phyloP scores from a whole-genome alignment of 78 protist genomes.

The Trichosphaerium sp. region DNA sequence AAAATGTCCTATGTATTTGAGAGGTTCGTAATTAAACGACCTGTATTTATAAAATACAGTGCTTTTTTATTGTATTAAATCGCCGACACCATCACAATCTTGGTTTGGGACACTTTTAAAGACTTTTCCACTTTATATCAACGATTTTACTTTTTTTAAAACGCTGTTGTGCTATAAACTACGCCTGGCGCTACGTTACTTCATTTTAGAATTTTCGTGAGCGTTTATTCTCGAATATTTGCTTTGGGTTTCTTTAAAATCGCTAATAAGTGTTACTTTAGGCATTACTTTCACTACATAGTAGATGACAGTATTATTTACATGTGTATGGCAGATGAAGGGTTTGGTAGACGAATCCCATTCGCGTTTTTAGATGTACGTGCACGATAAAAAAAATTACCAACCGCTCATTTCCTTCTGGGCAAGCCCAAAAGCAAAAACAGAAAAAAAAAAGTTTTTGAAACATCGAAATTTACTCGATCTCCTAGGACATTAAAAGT shows the following conservation, averaged over 20 bases:
- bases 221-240: too few species aligned
- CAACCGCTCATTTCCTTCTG: too few species aligned
- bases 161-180: not conserved
- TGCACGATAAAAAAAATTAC: too few species aligned
- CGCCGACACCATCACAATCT: not conserved
- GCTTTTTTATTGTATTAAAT: not conserved
- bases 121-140: not conserved
- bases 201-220: too few species aligned
- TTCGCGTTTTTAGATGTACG: constrained; percentile 73
- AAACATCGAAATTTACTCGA: too few species aligned
- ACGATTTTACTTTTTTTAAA: not conserved
- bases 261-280: not conserved
- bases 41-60: not conserved
- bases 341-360: constrained; percentile 57
- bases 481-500: constrained; percentile 56
- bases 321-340: constrained; percentile 83
- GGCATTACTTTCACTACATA: constrained; percentile 72
- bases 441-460: too few species aligned
- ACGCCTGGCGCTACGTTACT: not conserved
- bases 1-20: constrained; percentile 78
- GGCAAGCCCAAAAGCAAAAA: too few species aligned
- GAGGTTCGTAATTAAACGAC: constrained; percentile 14
- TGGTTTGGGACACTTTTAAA: not conserved
- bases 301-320: constrained; percentile 47
- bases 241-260: not conserved